A percentile compares a stretch with the other conserved stretches of the same genome.
Evolutionary conservation across 768 basidiomycete species (phyloP).

Genomic region (Termitomyces sp.): DNA sequence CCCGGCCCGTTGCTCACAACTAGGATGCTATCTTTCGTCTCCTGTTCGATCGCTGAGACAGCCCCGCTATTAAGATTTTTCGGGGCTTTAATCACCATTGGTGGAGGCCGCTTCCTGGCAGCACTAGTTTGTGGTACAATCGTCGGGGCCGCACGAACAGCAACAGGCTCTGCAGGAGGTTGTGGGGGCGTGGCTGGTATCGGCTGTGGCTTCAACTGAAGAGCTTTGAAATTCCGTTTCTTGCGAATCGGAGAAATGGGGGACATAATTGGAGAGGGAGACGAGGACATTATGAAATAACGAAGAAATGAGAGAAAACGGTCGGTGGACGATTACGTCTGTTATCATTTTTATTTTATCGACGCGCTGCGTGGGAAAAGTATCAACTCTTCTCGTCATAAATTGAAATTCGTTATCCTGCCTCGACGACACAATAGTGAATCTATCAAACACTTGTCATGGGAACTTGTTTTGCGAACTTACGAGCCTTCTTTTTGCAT

Average conservation of each 20-base stretch:
- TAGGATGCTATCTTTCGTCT: conserved; percentile 35
- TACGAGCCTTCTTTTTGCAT: not conserved
- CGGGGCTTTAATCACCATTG: conserved; percentile 76
- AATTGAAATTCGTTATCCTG: not conserved
- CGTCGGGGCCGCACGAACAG: conserved; percentile 47
- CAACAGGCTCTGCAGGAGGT: conserved; percentile 34
- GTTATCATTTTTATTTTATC: conserved; percentile 11
- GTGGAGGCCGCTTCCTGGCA: conserved; percentile 72
- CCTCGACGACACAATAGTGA: no score
- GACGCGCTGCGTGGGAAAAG: conserved; percentile 16
- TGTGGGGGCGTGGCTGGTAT: conserved; percentile 33
- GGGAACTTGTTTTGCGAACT: conserved; percentile 2
- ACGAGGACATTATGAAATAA: conserved; percentile 7
- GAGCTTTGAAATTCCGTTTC: conserved; percentile 88
- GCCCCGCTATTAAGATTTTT: conserved; percentile 46
- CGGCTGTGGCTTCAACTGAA: conserved; percentile 62
- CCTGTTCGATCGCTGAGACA: conserved; percentile 36
- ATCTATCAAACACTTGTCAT: conserved; percentile 1
- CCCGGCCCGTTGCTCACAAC: conserved; percentile 39
- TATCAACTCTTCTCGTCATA: not conserved
- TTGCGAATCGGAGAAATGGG: conserved; percentile 59
- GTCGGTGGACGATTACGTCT: conserved; percentile 4
- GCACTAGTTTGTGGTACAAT: conserved; percentile 25
- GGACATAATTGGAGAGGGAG: conserved; percentile 10
- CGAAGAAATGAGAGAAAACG: conserved; percentile 2